These are phyloP conservation scores for Bacterosira constricta DNA, from an alignment of 108 stramenopile genomes.

Conservation along the genomic window DNA sequence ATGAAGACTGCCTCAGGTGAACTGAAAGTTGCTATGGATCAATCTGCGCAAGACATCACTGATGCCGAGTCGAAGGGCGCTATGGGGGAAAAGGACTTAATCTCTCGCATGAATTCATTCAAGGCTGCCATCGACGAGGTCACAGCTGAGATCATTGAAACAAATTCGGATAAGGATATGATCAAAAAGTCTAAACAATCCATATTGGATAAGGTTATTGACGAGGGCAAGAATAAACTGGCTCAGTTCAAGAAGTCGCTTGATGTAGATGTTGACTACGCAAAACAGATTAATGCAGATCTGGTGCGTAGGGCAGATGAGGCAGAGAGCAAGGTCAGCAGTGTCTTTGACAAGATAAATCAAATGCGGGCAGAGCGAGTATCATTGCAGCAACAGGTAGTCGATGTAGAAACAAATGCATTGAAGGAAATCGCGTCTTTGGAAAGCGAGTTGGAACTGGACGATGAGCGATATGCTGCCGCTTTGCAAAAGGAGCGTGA, in stretches of 20 bases:
- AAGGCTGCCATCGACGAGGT: constrained; percentile 14
- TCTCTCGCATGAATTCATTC: constrained; percentile 28
- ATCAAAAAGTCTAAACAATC: constrained; percentile 16
- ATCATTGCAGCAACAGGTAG: constrained; percentile 26
- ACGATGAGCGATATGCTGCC: constrained; percentile 21
- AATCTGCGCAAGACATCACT: constrained; percentile 22
- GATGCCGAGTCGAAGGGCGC: constrained; percentile 6
- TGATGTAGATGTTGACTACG: constrained; percentile 6
- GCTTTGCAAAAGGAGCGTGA: constrained; percentile 15
- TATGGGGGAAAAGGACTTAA: constrained; percentile 14
- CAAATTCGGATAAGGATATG: constrained; percentile 29
- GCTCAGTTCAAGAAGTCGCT: constrained; percentile 8
- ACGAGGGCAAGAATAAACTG: constrained; percentile 26
- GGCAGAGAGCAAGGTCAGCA: constrained; percentile 25
- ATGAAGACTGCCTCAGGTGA: constrained; percentile 26
- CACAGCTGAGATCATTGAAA: constrained; percentile 14
- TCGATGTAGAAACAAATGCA: constrained; percentile 24
- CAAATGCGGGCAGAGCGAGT: constrained; percentile 30
- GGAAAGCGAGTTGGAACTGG: constrained; percentile 17
- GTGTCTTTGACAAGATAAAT: constrained; percentile 15
- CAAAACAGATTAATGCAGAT: constrained; percentile 19
- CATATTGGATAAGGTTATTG: constrained; percentile 18
- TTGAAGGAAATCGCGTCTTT: constrained; percentile 28
- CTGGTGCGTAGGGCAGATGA: constrained; percentile 23
- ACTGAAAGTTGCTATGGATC: constrained; percentile 11